These are phyloP conservation scores for Thermomucor indicae-seudaticae DNA, from an alignment of 371 early-diverging fungal species.

Conservation along the genomic window DNA sequence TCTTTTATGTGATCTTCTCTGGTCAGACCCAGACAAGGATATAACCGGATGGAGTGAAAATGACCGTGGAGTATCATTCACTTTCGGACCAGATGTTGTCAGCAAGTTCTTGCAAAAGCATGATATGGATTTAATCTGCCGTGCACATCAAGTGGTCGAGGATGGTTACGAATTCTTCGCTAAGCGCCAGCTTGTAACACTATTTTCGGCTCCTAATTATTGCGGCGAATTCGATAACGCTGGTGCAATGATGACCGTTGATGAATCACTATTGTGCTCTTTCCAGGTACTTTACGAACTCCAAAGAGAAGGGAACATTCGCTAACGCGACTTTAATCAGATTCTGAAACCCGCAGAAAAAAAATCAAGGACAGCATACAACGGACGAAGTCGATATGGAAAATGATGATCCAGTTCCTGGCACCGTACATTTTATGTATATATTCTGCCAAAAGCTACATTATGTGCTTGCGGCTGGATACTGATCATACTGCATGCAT, in stretches of 20 bases:
- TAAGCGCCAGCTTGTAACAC: slow-evolving; percentile 88
- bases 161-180: slow-evolving; percentile 96
- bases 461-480: no score
- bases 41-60: slow-evolving; percentile 87
- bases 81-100: slow-evolving; percentile 86
- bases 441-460: no score
- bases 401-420: no score
- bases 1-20: slow-evolving; percentile 88
- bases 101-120: slow-evolving; percentile 87
- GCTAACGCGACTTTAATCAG: slow-evolving; percentile 20
- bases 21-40: slow-evolving; percentile 96
- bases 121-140: slow-evolving; percentile 88
- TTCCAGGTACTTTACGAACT: slow-evolving; percentile 67
- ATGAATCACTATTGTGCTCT: slow-evolving; percentile 89
- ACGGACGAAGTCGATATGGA: no score
- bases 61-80: slow-evolving; percentile 88
- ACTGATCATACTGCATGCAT: no score
- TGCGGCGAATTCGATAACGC: slow-evolving; percentile 96
- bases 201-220: slow-evolving; percentile 96
- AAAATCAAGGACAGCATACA: no score
- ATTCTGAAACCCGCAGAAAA: slow-evolving; percentile 76
- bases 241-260: slow-evolving; percentile 98
- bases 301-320: not conserved
- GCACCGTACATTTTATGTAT: no score
- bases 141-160: slow-evolving; percentile 96